Percentiles rank a stretch among this genome's conserved stretches.
phyloP scores from a whole-genome alignment of 345 rosid species.

The Tarenaya hassleriana region DNA sequence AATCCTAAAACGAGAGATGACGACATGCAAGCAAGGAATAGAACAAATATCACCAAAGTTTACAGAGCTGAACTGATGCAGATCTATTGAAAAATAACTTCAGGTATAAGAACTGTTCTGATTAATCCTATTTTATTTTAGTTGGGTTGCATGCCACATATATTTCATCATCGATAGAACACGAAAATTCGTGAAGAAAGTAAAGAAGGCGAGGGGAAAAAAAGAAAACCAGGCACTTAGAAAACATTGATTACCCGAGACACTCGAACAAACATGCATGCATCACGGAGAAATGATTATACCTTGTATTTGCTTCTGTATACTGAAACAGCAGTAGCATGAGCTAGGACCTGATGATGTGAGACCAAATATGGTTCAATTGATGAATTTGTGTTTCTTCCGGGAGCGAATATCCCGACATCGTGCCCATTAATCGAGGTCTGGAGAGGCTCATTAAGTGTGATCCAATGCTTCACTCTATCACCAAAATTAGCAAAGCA shows the following conservation, averaged over 20 bases:
- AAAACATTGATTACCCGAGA: not conserved
- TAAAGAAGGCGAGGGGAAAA: not conserved
- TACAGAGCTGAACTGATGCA: too few relatives aligned
- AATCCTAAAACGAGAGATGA: too few relatives aligned
- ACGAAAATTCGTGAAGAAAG: not conserved
- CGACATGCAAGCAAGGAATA: too few relatives aligned
- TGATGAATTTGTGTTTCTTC: constrained; percentile 52
- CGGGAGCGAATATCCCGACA: constrained; percentile 60
- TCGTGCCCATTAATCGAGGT: constrained; percentile 54
- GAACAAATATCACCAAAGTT: too few relatives aligned
- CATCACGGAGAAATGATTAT: not conserved
- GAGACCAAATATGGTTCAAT: constrained; percentile 71
- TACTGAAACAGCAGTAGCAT: constrained; percentile 65
- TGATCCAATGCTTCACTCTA: constrained; percentile 83
- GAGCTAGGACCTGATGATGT: constrained; percentile 77
- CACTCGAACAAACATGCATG: not conserved
- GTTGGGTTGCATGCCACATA: not conserved
- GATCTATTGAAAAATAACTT: too few relatives aligned
- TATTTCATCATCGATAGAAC: not conserved
- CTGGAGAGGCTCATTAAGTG: constrained; percentile 71
- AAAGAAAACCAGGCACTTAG: not conserved
- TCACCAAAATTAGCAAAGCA: constrained; percentile 79
- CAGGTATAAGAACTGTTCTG: not conserved
- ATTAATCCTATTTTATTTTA: not conserved
- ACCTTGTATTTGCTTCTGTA: constrained; percentile 71